Evolutionary conservation across 169 alveolate genomes (phyloP).

Genomic region (Plasmodium coatneyi): DNA sequence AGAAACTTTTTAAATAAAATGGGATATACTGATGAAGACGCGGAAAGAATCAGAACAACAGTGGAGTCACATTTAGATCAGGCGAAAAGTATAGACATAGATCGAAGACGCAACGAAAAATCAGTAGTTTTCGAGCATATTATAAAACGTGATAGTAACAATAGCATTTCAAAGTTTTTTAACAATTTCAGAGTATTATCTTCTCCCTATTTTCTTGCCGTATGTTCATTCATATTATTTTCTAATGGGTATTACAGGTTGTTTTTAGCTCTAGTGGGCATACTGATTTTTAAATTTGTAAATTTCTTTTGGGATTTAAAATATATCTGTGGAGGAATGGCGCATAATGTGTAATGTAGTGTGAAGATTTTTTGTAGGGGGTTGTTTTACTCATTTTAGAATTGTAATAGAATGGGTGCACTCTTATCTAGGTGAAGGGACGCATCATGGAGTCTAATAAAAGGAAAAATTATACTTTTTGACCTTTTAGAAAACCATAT

Average conservation of each 20-base stretch:
- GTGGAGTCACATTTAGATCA: background rate
- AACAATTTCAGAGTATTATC: background rate
- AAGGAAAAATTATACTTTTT: background rate
- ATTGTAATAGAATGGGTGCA: background rate
- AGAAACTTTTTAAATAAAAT: background rate
- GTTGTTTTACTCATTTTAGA: background rate
- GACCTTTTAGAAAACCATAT: background rate
- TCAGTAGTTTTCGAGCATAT: background rate
- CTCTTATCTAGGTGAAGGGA: background rate
- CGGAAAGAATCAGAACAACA: background rate
- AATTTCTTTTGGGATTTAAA: constrained; percentile 1
- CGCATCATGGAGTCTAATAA: background rate
- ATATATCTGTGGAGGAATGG: background rate
- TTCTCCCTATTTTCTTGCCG: background rate
- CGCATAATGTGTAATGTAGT: background rate
- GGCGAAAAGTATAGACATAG: background rate
- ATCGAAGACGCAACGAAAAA: background rate
- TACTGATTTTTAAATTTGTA: background rate
- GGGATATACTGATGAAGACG: background rate
- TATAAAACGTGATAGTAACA: background rate
- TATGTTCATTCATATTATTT: background rate
- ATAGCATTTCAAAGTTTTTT: background rate
- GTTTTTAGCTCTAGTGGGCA: background rate
- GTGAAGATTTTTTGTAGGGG: background rate
- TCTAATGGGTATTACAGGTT: background rate